These are phyloP conservation scores for Hypoxylon subgilvum DNA, from an alignment of 495 filamentous ascomycete species.

Conservation along the genomic window DNA sequence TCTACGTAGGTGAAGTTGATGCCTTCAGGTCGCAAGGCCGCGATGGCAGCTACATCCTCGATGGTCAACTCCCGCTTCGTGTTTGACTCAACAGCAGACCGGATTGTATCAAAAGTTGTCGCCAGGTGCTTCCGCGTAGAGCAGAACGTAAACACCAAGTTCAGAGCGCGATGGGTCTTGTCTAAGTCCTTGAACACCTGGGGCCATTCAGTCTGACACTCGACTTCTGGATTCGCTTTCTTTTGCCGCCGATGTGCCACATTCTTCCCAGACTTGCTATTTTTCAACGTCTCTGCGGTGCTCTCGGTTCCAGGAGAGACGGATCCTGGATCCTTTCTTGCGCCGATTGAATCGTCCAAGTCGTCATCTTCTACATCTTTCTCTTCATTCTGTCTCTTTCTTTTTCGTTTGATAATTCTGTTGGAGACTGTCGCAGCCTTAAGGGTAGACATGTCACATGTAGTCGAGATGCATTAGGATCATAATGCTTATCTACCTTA, in stretches of 20 bases:
- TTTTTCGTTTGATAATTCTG: conserved; percentile 55
- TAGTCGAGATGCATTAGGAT: conserved; percentile 38
- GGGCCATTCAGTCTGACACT: conserved; percentile 66
- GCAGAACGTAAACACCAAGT: conserved; percentile 92
- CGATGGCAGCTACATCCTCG: conserved; percentile 83
- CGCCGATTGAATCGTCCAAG: background rate
- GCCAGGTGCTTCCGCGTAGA: conserved; percentile 88
- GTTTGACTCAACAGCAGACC: conserved; percentile 81
- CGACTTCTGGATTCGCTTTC: conserved; percentile 25
- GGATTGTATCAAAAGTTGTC: conserved; percentile 89
- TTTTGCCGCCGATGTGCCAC: conserved; percentile 18
- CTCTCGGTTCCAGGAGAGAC: background rate
- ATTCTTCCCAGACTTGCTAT: conserved; percentile 28
- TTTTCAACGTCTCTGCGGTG: conserved; percentile 16
- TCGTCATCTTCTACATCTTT: conserved; percentile 22
- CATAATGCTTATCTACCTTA: background rate
- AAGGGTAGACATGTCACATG: conserved; percentile 57
- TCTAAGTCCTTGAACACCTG: conserved; percentile 72
- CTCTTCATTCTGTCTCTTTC: conserved; percentile 57
- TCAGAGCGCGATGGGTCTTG: conserved; percentile 82
- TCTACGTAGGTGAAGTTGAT: conserved; percentile 88
- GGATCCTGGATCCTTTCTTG: background rate
- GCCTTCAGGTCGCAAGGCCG: conserved; percentile 73
- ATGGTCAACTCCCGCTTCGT: conserved; percentile 71
- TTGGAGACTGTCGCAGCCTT: conserved; percentile 64